A percentile compares a stretch with the other conserved stretches of the same genome.
phyloP scores from a whole-genome alignment of 1,284 basidiomycete genomes.

The Ceratobasidium sp. region DNA sequence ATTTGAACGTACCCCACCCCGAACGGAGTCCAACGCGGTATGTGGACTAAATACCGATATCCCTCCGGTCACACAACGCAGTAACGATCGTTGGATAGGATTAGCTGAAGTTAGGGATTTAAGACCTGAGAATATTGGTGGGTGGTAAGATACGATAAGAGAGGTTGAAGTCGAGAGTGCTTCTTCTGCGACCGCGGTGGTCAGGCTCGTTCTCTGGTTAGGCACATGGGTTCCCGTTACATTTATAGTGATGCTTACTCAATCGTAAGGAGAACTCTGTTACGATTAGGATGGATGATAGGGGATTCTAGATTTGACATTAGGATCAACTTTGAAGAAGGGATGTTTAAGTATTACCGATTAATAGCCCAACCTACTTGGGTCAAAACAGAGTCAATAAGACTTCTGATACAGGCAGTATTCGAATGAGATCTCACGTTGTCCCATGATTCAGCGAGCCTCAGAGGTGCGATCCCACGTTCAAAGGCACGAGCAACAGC shows the following conservation, averaged over 20 bases:
- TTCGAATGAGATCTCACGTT: conserved; percentile 71
- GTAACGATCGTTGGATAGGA: conserved; percentile 83
- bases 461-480: conserved; percentile 82
- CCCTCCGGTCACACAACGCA: conserved; percentile 83
- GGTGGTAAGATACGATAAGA: conserved; percentile 89
- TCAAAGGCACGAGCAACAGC: conserved; percentile 68
- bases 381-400: conserved; percentile 43
- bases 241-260: no score
- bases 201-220: conserved; percentile 69
- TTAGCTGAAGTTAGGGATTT: conserved; percentile 83
- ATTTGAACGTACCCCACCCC: conserved; percentile 79
- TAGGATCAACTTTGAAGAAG: conserved; percentile 3
- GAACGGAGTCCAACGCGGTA: conserved; percentile 85
- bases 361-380: conserved; percentile 81
- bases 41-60: conserved; percentile 92
- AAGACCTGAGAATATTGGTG: conserved; percentile 88
- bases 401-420: conserved; percentile 42
- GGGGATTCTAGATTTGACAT: conserved; percentile 75
- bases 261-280: conserved; percentile 83
- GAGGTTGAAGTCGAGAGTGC: conserved; percentile 74
- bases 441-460: conserved; percentile 90
- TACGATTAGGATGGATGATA: conserved; percentile 67
- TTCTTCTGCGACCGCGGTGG: conserved; percentile 82
- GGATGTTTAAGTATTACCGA: conserved; percentile 67
- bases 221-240: no score